phyloP scores from a whole-genome alignment of 1,139 yeast species.

The Kodamaea suecica region DNA sequence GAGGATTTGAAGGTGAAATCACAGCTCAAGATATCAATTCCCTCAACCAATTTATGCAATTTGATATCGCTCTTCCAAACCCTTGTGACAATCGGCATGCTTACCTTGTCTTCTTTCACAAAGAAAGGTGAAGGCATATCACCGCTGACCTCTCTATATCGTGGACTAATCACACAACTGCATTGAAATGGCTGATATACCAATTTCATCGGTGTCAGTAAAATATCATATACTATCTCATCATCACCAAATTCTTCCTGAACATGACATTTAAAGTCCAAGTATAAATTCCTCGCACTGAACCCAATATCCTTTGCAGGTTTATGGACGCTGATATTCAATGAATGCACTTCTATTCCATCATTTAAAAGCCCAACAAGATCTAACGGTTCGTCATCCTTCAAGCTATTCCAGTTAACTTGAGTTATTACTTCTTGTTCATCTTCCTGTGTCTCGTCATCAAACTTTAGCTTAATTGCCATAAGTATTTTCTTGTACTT shows the following conservation, averaged over 20 bases:
- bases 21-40: conserved; percentile 23
- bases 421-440: conserved; percentile 20
- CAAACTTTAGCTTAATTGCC: conserved; percentile 21
- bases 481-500: conserved; percentile 22
- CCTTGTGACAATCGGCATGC: conserved; percentile 46
- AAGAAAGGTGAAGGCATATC: conserved; percentile 46
- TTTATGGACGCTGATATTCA: conserved; percentile 30
- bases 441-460: conserved; percentile 14
- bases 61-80: conserved; percentile 41
- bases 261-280: conserved; percentile 28
- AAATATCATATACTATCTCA: conserved; percentile 28
- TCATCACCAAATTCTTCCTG: conserved; percentile 18
- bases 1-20: conserved; percentile 25
- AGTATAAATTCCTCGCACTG: conserved; percentile 11
- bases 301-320: conserved; percentile 5
- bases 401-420: conserved; percentile 35
- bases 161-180: conserved; percentile 37
- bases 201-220: conserved; percentile 28
- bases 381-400: conserved; percentile 42
- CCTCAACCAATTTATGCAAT: conserved; percentile 13
- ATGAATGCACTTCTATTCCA: conserved; percentile 12
- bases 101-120: conserved; percentile 15
- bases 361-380: conserved; percentile 16
- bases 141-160: conserved; percentile 21
- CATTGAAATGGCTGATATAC: conserved; percentile 36